Percentiles rank a stretch among this genome's conserved stretches.
Evolutionary conservation across 331 rosid genomes (phyloP).

Genomic region (Quercus phellos): DNA sequence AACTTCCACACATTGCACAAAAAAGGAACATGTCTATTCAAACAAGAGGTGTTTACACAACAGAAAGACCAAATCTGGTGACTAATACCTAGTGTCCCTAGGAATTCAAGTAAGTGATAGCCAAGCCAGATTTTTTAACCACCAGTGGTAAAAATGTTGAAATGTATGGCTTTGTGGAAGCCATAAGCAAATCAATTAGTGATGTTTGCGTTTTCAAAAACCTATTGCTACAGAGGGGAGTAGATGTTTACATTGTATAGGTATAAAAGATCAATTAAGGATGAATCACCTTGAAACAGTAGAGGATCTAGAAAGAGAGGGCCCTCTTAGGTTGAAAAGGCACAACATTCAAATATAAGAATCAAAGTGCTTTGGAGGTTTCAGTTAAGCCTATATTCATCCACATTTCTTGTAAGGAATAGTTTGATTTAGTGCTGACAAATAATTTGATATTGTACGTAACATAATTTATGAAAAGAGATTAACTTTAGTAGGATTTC

Average conservation of each 20-base stretch:
- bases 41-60: no score
- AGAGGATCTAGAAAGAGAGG: neutral
- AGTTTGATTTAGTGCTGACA: neutral
- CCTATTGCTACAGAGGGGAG: neutral
- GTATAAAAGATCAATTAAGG: neutral
- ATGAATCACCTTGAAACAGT: neutral
- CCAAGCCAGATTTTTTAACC: neutral
- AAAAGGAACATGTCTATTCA: no score
- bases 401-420: neutral
- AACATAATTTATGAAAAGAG: neutral
- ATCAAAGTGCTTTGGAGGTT: neutral
- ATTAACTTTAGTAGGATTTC: neutral
- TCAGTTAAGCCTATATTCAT: neutral
- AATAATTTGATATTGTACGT: neutral
- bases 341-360: neutral
- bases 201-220: neutral
- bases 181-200: neutral
- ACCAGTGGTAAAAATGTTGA: neutral
- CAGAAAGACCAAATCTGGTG: no score
- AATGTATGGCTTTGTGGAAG: neutral
- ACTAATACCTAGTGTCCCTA: neutral
- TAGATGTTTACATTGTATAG: neutral
- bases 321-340: no score
- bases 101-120: neutral
- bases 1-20: neutral